Conservation (phyloP, 176 grass and related monocot genomes). For the Juncus inflexus region DNA sequence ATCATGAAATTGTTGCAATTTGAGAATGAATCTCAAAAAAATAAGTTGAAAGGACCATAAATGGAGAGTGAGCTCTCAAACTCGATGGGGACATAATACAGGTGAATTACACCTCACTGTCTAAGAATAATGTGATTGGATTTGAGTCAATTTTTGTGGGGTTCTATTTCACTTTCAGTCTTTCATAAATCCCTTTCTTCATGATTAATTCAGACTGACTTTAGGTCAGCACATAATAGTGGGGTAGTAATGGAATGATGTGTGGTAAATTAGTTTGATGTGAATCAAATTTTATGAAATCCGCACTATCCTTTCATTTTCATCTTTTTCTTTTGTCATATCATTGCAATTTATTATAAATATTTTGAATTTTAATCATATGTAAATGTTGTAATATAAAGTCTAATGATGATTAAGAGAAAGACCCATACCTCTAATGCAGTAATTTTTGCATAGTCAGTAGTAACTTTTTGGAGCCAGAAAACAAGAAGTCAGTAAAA, state of each 20-base stretch:
- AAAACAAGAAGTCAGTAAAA: slow-evolving; percentile 10
- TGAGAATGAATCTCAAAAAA: not conserved
- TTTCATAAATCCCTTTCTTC: slow-evolving; percentile 21
- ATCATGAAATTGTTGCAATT: slow-evolving; percentile 19
- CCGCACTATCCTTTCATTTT: not conserved
- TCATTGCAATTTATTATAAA: not conserved
- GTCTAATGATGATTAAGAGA: slow-evolving; percentile 19
- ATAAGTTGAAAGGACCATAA: not conserved
- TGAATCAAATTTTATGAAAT: not conserved
- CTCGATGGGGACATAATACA: slow-evolving; percentile 18
- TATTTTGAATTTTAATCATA: not conserved
- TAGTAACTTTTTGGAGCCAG: slow-evolving; percentile 4
- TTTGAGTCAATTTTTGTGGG: not conserved
- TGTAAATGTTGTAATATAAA: not conserved
- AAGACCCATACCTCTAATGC: slow-evolving; percentile 19
- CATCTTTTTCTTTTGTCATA: not conserved
- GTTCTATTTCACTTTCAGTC: slow-evolving; percentile 6
- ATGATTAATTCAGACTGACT: slow-evolving; percentile 11
- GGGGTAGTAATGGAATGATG: not conserved
- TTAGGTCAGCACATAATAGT: slow-evolving; percentile 21
- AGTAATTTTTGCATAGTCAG: not conserved
- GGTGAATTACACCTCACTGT: slow-evolving; percentile 25
- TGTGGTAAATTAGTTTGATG: not conserved
- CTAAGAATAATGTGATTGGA: not conserved
- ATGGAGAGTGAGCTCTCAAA: not conserved